Percentiles rank a stretch among this genome's conserved stretches.
These are phyloP conservation scores for Panaeolus papilionaceus DNA, from an alignment of 768 basidiomycete species.

Conservation along the genomic window DNA sequence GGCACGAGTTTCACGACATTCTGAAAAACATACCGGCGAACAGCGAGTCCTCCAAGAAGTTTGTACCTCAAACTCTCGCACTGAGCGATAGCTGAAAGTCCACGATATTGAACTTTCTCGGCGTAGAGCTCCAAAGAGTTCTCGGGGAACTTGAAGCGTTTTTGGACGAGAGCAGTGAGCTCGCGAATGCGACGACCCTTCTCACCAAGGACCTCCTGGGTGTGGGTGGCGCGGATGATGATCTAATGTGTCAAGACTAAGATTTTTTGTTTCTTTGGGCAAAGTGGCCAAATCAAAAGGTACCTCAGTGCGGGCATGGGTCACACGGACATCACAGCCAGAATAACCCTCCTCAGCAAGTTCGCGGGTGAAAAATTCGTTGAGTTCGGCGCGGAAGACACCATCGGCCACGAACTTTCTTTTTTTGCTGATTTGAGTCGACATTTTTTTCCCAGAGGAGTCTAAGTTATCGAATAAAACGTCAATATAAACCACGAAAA, in stretches of 20 bases:
- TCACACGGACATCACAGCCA: constrained; percentile 99
- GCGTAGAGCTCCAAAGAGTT: constrained; percentile 99
- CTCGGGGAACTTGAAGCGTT: constrained; percentile 99
- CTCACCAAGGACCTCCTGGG: constrained; percentile 98
- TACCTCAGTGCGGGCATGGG: constrained; percentile 98
- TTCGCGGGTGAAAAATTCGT: constrained; percentile 98
- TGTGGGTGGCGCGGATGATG: constrained; percentile 99
- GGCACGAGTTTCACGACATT: neutral
- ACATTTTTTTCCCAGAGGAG: constrained; percentile 55
- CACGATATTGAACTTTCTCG: constrained; percentile 98
- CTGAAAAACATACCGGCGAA: constrained; percentile 79
- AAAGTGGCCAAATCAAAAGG: constrained; percentile 14
- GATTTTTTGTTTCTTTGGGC: constrained; percentile 14
- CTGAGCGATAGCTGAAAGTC: constrained; percentile 97
- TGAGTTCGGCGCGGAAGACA: constrained; percentile 99
- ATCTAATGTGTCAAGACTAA: constrained; percentile 57
- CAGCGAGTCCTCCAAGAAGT: constrained; percentile 98
- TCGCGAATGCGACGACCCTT: constrained; percentile 99
- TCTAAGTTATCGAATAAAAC: neutral
- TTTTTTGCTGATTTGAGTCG: constrained; percentile 94
- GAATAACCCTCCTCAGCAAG: constrained; percentile 99
- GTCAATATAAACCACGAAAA: constrained; percentile 12
- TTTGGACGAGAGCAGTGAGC: constrained; percentile 97
- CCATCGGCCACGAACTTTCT: constrained; percentile 98
- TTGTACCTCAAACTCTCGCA: constrained; percentile 99